Evolutionary conservation across 441 rosid genomes (phyloP), one percentile per base, ranked within the genome.

Genomic region (Rhodomyrtus psidioides): DNA sequence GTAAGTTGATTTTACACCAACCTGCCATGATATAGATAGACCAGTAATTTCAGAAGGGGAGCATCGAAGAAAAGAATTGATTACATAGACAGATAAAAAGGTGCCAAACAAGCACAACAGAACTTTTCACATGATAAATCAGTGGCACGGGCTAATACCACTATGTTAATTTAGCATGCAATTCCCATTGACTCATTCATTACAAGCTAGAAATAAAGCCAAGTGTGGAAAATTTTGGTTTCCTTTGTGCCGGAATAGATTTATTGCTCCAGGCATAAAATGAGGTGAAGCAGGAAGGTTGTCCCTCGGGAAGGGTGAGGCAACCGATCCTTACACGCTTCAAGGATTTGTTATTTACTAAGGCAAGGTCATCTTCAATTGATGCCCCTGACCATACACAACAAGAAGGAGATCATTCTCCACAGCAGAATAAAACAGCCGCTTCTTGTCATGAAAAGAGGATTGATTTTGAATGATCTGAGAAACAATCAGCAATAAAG

Each of bases 341-440:
- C 79, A 19, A 70, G 49, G 79, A 70, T 70, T 39, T 70, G 16
- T 70, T 70, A 24, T 21, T 70, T 70, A 39, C 12, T 39, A 42
- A 70, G 79, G 79, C 26, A 21, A 70, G 23, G 8, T 34, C 49
- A 70, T 49, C 7, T 70, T 19, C 49, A 34, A 34, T 21, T 70
- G 79, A 34, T 30, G 79, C 79, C 79, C 39, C 79, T 10, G 79
- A 70, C 79, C 79, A 39, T 70, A 70, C 79, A 70, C 1, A 6
- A 62, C 46, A 62, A 30, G 46, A 12, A 46, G 14, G 51, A 49
- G 51, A 49, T 96, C 99, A 87, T 96, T 96, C 98, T 91, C 92
- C 86, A 96, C 89, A 30, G 94, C 93, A 49, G 99, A 96, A 92
- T 92, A 94, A 90, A 96, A 96, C 82, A 96, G 90, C 83, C 98